Conservation (phyloP, 2,329 filamentous ascomycete species). For the Ophiostoma tasmaniense region DNA sequence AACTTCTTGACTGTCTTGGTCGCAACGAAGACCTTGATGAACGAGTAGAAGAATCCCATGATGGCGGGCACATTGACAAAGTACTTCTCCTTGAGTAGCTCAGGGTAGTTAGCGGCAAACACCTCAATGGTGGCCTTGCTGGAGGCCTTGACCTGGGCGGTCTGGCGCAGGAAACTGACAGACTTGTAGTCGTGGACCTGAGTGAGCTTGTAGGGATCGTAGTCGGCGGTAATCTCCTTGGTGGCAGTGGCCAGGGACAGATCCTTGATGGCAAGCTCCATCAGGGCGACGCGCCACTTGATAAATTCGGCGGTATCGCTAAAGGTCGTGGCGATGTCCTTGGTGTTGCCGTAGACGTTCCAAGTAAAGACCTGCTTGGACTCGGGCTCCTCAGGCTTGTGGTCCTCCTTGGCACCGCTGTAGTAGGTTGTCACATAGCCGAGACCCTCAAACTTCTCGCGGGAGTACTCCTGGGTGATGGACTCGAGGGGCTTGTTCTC, state of each 20-base stretch:
- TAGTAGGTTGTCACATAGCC: slow-evolving; percentile 70
- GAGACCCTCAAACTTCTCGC: slow-evolving; percentile 63
- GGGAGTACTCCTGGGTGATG: slow-evolving; percentile 55
- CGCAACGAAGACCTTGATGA: slow-evolving; percentile 68
- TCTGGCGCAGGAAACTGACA: slow-evolving; percentile 77
- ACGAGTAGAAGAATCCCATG: slow-evolving; percentile 79
- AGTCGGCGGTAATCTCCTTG: slow-evolving; percentile 60
- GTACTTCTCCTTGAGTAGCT: slow-evolving; percentile 83
- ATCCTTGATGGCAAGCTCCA: slow-evolving; percentile 75
- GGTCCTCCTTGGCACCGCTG: slow-evolving; percentile 40
- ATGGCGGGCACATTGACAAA: slow-evolving; percentile 88
- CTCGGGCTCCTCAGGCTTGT: slow-evolving; percentile 28
- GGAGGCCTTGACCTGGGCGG: slow-evolving; percentile 65
- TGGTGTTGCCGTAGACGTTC: slow-evolving; percentile 87
- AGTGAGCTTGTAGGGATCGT: slow-evolving; percentile 81
- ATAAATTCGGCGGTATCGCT: slow-evolving; percentile 69
- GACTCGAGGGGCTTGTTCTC: slow-evolving; percentile 62
- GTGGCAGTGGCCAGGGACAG: slow-evolving; percentile 63
- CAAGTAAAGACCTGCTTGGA: slow-evolving; percentile 67
- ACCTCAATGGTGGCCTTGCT: slow-evolving; percentile 73
- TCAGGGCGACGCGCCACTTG: slow-evolving; percentile 79
- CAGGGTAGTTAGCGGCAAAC: slow-evolving; percentile 77
- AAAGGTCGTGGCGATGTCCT: slow-evolving; percentile 73
- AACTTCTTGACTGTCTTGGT: slow-evolving; percentile 70
- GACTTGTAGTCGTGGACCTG: slow-evolving; percentile 91